These are phyloP conservation scores for Hevea brasiliensis DNA, from an alignment of 345 rosid species.

Conservation along the genomic window DNA sequence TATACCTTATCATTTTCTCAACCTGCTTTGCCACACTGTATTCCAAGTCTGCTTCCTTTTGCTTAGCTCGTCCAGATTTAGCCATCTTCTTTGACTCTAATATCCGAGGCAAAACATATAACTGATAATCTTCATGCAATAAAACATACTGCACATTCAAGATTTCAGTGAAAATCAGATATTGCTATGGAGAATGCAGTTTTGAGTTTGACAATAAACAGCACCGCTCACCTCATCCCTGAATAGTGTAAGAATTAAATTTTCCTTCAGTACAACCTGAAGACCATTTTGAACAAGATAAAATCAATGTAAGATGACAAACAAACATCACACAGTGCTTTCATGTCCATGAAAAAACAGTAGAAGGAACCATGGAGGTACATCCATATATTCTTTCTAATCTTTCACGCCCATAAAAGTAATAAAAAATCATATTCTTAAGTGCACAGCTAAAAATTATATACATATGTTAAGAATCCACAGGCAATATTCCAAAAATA, in stretches of 20 bases:
- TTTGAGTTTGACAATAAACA: slow-evolving; percentile 11
- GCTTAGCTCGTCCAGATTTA: slow-evolving; percentile 91
- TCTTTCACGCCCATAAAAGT: neutral
- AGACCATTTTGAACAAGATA: slow-evolving; percentile 25
- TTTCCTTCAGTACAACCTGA: slow-evolving; percentile 95
- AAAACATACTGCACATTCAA: slow-evolving; percentile 64
- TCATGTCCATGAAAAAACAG: neutral
- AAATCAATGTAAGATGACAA: neutral
- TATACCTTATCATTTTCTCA: slow-evolving; percentile 93
- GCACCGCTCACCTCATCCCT: slow-evolving; percentile 81
- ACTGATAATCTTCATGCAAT: slow-evolving; percentile 94
- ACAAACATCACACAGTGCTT: neutral
- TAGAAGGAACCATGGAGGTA: too few relatives aligned
- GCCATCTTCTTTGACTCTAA: slow-evolving; percentile 98
- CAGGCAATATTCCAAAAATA: too few relatives aligned
- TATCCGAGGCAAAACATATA: slow-evolving; percentile 93
- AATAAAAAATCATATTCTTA: neutral
- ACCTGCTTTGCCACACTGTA: slow-evolving; percentile 99
- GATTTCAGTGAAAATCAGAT: slow-evolving; percentile 33
- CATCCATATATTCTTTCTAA: slow-evolving; percentile 1
- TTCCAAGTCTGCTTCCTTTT: slow-evolving; percentile 92
- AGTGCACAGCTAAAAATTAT: neutral
- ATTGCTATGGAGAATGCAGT: slow-evolving; percentile 16
- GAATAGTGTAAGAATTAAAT: slow-evolving; percentile 77
- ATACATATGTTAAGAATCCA: neutral